Evolutionary conservation across 192 early-diverging fungal species (phyloP).

Genomic region (Mortierella alpina): DNA sequence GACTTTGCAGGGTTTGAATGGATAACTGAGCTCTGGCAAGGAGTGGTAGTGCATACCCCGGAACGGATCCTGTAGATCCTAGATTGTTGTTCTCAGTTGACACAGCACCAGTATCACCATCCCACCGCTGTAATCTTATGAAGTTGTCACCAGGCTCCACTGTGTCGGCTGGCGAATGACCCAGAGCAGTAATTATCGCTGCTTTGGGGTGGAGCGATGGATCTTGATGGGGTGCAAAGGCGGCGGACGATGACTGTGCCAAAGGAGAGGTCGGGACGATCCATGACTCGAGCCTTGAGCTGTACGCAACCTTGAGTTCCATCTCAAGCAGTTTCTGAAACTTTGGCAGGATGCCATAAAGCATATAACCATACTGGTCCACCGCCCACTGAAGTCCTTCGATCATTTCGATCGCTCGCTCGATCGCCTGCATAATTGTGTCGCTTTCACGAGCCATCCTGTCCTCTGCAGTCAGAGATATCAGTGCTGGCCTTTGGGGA

Average conservation of each 20-base stretch:
- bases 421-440: constrained; percentile 20
- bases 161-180: too few relatives aligned
- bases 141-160: not conserved
- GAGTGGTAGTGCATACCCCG: too few relatives aligned
- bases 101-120: not conserved
- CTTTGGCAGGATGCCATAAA: constrained; percentile 60
- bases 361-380: constrained; percentile 62
- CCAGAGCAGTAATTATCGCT: too few relatives aligned
- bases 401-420: constrained; percentile 16
- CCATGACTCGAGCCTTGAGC: constrained; percentile 7
- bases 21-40: too few relatives aligned
- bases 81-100: not conserved
- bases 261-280: not conserved
- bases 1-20: too few relatives aligned
- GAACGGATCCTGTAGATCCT: too few relatives aligned
- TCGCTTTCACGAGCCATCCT: constrained; percentile 14
- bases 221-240: not conserved
- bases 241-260: not conserved
- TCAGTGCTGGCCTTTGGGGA: constrained; percentile 8
- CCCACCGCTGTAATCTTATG: not conserved
- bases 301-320: constrained; percentile 56
- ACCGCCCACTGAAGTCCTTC: constrained; percentile 60
- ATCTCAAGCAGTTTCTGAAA: constrained; percentile 59
- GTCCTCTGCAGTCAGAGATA: not conserved
- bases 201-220: too few relatives aligned